A percentile compares a stretch with the other conserved stretches of the same genome.
phyloP scores from a whole-genome alignment of 2,329 filamentous ascomycete species.

The Aspergillus pseudonomiae region DNA sequence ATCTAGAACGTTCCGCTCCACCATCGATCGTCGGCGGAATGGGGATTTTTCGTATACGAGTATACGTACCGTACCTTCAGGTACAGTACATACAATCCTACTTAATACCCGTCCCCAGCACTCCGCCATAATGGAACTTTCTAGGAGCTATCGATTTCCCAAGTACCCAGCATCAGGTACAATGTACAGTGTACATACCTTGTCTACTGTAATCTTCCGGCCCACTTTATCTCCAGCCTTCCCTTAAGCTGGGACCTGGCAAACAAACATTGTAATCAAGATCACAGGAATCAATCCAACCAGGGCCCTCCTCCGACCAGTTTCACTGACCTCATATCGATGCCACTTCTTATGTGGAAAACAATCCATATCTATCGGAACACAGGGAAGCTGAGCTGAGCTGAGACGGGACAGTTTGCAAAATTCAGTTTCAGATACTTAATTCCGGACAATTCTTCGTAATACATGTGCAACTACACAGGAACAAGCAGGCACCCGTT shows the following conservation, averaged over 20 bases:
- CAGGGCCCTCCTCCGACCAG: background rate
- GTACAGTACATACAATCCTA: background rate
- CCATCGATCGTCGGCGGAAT: conserved; percentile 10
- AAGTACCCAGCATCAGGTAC: background rate
- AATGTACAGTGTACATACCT: background rate
- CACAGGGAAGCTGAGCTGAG: background rate
- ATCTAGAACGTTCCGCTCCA: conserved; percentile 41
- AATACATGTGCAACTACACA: background rate
- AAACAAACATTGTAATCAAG: too few relatives aligned
- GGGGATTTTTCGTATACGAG: background rate
- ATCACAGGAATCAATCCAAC: background rate
- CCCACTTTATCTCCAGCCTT: background rate
- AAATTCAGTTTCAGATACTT: background rate
- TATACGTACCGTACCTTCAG: background rate
- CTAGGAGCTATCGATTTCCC: too few relatives aligned
- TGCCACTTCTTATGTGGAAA: background rate
- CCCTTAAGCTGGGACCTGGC: background rate
- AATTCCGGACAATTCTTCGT: background rate
- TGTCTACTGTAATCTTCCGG: background rate
- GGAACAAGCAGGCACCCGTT: background rate
- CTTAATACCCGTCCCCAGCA: background rate
- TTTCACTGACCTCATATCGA: background rate
- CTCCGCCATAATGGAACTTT: background rate
- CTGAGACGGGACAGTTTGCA: background rate
- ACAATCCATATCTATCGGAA: background rate